Evolutionary conservation across 768 basidiomycete genomes (phyloP).

Genomic region (Tylopilus felleus): DNA sequence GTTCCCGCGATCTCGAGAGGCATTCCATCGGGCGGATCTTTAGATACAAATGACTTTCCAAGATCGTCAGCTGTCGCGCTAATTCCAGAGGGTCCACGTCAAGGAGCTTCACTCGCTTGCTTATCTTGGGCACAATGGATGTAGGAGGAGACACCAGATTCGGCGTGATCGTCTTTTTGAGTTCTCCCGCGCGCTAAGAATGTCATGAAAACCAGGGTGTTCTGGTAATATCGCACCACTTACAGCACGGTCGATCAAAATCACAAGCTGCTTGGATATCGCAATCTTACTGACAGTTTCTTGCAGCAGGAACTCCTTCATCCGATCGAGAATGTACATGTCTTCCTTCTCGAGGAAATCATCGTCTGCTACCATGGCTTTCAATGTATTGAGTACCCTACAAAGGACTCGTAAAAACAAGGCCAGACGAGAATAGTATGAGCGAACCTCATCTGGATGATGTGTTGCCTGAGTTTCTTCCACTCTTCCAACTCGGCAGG

Average conservation of each 20-base stretch:
- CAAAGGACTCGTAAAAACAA: conserved; percentile 1
- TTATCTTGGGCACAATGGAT: conserved; percentile 68
- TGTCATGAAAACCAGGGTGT: conserved; percentile 11
- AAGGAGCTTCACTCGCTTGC: conserved; percentile 71
- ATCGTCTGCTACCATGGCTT: conserved; percentile 82
- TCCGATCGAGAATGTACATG: conserved; percentile 70
- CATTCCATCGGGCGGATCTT: conserved; percentile 90
- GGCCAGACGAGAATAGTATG: not conserved
- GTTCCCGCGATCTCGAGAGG: conserved; percentile 76
- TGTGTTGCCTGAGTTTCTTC: conserved; percentile 80
- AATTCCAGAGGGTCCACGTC: conserved; percentile 90
- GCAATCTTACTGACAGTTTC: conserved; percentile 61
- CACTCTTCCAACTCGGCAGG: conserved; percentile 69
- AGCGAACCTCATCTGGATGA: conserved; percentile 81
- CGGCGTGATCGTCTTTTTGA: conserved; percentile 54
- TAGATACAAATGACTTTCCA: conserved; percentile 85
- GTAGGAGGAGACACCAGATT: conserved; percentile 62
- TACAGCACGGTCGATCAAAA: conserved; percentile 77
- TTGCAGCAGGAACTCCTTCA: conserved; percentile 74
- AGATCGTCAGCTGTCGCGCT: conserved; percentile 88
- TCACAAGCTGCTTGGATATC: conserved; percentile 72
- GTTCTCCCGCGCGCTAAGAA: conserved; percentile 50
- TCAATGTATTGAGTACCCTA: conserved; percentile 85
- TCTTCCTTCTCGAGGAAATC: conserved; percentile 87
- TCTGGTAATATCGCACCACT: conserved; percentile 29